A percentile compares a stretch with the other conserved stretches of the same genome.
These are phyloP conservation scores for Clarireedia paspali DNA, from an alignment of 2,329 filamentous ascomycete genomes.

Conservation along the genomic window DNA sequence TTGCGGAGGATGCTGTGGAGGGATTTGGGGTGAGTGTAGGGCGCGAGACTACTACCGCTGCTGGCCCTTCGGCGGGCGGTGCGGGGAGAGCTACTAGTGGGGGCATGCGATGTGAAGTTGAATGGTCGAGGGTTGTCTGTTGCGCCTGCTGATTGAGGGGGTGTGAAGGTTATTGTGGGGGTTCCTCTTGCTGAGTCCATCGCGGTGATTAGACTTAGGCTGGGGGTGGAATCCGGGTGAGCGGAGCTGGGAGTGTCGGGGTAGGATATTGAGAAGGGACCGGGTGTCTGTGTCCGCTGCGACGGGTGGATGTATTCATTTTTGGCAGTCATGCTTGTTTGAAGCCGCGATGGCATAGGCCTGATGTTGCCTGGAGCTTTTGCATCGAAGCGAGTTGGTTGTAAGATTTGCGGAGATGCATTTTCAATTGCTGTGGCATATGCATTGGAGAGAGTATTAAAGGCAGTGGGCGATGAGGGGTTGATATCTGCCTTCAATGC, in stretches of 20 bases:
- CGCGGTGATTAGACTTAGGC: constrained; percentile 15
- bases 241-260: constrained; percentile 28
- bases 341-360: constrained; percentile 18
- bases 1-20: constrained; percentile 60
- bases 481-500: constrained; percentile 40
- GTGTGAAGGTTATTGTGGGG: constrained; percentile 26
- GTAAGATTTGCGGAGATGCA: constrained; percentile 40
- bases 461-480: constrained; percentile 52
- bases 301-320: constrained; percentile 21
- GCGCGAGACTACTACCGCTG: constrained; percentile 31
- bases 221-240: constrained; percentile 10
- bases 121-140: constrained; percentile 20
- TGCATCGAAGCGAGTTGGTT: constrained; percentile 25
- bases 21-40: constrained; percentile 50
- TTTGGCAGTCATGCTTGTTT: constrained; percentile 20
- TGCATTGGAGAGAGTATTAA: constrained; percentile 60
- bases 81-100: constrained; percentile 29
- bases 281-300: constrained; percentile 28
- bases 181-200: constrained; percentile 13
- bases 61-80: constrained; percentile 34
- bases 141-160: constrained; percentile 27
- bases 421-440: constrained; percentile 57
- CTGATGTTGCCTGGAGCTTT: constrained; percentile 33
- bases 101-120: constrained; percentile 21
- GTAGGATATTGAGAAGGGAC: constrained; percentile 27